Conservation (phyloP, 768 basidiomycete genomes). For the Rhodosporidiobolus sp. region DNA sequence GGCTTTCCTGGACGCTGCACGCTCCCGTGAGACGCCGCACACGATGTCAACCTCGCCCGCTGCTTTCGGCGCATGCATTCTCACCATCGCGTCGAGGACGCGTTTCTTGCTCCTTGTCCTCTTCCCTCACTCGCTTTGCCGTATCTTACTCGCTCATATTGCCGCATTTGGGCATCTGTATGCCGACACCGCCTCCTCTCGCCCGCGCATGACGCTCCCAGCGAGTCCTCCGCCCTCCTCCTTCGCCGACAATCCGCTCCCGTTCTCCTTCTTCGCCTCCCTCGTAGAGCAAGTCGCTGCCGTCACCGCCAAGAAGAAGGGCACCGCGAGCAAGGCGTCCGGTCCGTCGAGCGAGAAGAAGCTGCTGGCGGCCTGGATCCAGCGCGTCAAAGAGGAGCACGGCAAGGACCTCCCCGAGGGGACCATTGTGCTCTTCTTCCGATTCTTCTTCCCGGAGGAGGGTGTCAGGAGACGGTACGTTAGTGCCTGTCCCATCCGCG, state of each 20-base stretch:
- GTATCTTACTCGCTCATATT: background rate
- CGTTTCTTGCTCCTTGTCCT: background rate
- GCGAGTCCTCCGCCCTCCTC: background rate
- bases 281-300: slow-evolving; percentile 28
- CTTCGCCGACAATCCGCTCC: slow-evolving; percentile 18
- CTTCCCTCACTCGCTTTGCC: background rate
- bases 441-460: slow-evolving; percentile 79
- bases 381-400: slow-evolving; percentile 20
- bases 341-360: slow-evolving; percentile 6
- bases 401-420: slow-evolving; percentile 53
- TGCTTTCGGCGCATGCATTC: background rate
- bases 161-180: background rate
- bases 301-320: slow-evolving; percentile 14
- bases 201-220: background rate
- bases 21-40: too few relatives aligned
- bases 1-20: too few relatives aligned
- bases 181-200: too few relatives aligned
- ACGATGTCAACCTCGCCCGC: background rate
- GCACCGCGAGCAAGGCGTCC: background rate
- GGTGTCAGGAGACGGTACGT: slow-evolving; percentile 65
- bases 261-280: slow-evolving; percentile 30
- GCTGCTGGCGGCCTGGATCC: slow-evolving; percentile 32
- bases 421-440: slow-evolving; percentile 63
- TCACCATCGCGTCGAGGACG: background rate
- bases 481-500: slow-evolving; percentile 4